Percentiles rank a stretch among this genome's conserved stretches.
Evolutionary conservation across 192 early-diverging fungal genomes (phyloP).

Genomic region (Spinellus fusiger): DNA sequence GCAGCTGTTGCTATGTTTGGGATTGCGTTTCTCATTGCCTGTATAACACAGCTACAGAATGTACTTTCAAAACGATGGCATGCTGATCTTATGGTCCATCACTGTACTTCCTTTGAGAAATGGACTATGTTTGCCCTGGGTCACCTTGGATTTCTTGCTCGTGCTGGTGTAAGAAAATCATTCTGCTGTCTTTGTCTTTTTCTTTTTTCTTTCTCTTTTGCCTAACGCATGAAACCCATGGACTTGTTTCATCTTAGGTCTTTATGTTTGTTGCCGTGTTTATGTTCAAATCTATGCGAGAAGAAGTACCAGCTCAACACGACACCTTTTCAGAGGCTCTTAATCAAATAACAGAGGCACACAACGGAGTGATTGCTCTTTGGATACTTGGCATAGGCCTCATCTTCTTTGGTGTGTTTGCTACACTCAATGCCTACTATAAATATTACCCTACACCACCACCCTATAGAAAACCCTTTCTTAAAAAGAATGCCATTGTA

Average conservation of each 20-base stretch:
- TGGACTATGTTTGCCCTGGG: conserved; percentile 25
- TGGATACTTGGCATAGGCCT: conserved; percentile 30
- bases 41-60: conserved; percentile 34
- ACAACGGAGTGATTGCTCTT: conserved; percentile 15
- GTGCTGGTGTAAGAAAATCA: conserved; percentile 29
- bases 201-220: background rate
- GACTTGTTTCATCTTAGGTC: no score
- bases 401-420: conserved; percentile 25
- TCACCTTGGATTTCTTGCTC: conserved; percentile 38
- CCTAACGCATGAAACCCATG: no score
- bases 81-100: conserved; percentile 18
- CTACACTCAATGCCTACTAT: conserved; percentile 25
- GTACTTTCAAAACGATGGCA: conserved; percentile 32
- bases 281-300: conserved; percentile 22
- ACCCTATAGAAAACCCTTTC: conserved; percentile 6
- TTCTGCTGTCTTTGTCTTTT: background rate
- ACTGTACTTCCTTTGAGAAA: conserved; percentile 10
- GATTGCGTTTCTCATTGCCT: conserved; percentile 37
- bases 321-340: conserved; percentile 26
- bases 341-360: conserved; percentile 16
- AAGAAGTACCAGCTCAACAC: conserved; percentile 1
- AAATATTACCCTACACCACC: conserved; percentile 33
- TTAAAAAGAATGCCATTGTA: background rate
- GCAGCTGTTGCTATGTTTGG: conserved; percentile 29
- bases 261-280: conserved; percentile 42